Evolutionary conservation across 805 yeast species (phyloP), one percentile per base, ranked within the genome.

Genomic region (Metschnikowia reukaufii): DNA sequence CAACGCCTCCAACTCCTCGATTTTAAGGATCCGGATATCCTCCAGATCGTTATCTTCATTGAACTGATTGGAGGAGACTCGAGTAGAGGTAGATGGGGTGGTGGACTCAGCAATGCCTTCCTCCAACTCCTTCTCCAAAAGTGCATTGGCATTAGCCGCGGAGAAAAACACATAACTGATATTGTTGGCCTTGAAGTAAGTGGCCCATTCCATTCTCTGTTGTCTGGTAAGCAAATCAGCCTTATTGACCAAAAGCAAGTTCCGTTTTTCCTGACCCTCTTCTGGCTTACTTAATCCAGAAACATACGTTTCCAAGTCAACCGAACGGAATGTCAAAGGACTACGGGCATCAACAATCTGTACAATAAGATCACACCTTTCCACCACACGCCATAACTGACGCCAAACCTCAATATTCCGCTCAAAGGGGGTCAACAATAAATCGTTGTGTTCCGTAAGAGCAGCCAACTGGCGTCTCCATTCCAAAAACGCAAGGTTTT

Each of bases 261-360:
- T 91, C 49, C 78, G 79, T 68, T 94, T 94, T 41, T 80, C 68
- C 35, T 59, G 57, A 47, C 62, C 61, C 17, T 63, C 55, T 38
- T 64, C 72, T n/a, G 82, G 80, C 54, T 85, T 84, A 51, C 64
- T 63, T 37, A 88, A 62, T 54, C 88, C 96, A 45, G 77, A 73
- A 17, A 90, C 97, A 61, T 94, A 94, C 19, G 68, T 75, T 55
- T 88, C 98, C 61, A 88, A 76, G 69, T 94, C 98, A 20, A 79
- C 79, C 1, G 97, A 90, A 63, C 98, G 79, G 72, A 89, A 94
- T 50, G 89, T 74, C 48, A 91, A 69, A 4, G 99, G 99, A 63
- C 88, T 90, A 68, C 99, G 79, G 10, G 97, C 98, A 71, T 94
- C 99, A 23, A 94, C 98, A 72, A 94, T 94, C 65, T 94, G 99